These are phyloP conservation scores for Mucuna pruriens DNA, from an alignment of 306 rosid genomes.

Conservation along the genomic window DNA sequence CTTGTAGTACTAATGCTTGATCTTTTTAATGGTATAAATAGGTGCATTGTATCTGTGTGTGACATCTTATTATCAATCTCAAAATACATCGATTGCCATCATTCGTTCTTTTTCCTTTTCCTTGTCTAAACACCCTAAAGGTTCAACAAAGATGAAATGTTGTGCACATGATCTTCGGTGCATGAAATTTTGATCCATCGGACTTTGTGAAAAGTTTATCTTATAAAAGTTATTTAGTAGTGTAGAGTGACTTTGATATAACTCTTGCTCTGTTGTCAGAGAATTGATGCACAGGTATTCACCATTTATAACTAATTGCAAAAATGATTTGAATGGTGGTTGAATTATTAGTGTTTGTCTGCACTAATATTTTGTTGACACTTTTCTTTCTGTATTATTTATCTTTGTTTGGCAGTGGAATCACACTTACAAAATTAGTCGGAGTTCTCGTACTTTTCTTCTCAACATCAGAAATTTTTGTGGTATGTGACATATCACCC, in stretches of 20 bases:
- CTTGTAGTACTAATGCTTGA: not conserved
- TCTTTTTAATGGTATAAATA: not conserved
- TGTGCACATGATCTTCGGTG: not conserved
- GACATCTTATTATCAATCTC: not conserved
- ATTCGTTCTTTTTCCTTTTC: not conserved
- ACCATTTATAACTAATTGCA: not conserved
- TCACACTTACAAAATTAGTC: constrained; percentile 91
- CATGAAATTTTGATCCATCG: constrained; percentile 5
- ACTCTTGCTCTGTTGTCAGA: constrained; percentile 13
- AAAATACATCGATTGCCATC: not conserved
- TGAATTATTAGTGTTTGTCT: constrained; percentile 5
- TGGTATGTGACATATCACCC: constrained; percentile 61
- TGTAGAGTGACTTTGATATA: not conserved
- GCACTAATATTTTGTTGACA: constrained; percentile 31
- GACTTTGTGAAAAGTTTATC: not conserved
- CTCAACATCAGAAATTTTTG: constrained; percentile 92
- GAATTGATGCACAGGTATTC: not conserved
- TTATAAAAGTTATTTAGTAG: not conserved
- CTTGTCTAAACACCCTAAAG: not conserved
- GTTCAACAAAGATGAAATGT: constrained; percentile 6
- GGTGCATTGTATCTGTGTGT: not conserved
- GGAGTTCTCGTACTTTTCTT: constrained; percentile 93
- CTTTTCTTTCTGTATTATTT: constrained; percentile 38
- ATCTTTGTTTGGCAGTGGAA: constrained; percentile 69
- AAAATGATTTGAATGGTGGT: constrained; percentile 16